These are phyloP conservation scores for Diaporthe destruens DNA, from an alignment of 2,329 filamentous ascomycete genomes.

Conservation along the genomic window DNA sequence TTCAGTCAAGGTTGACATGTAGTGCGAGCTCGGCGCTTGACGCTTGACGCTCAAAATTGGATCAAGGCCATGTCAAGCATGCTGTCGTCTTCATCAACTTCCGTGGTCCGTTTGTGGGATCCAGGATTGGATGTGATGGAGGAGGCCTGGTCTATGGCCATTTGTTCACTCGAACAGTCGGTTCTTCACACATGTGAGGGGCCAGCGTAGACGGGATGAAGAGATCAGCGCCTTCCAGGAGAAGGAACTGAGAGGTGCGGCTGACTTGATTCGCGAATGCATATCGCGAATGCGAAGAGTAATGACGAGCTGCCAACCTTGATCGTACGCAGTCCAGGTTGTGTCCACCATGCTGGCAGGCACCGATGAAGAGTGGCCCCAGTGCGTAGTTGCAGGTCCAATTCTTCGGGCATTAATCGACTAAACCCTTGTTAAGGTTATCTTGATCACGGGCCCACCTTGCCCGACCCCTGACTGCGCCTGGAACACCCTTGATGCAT, in stretches of 20 bases:
- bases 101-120: background rate
- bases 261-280: background rate
- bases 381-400: conserved; percentile 4
- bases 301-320: background rate
- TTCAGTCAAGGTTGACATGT: background rate
- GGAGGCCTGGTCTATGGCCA: background rate
- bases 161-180: background rate
- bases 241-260: background rate
- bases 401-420: conserved; percentile 24
- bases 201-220: background rate
- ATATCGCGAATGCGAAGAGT: too few relatives aligned
- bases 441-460: conserved; percentile 24
- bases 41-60: conserved; percentile 21
- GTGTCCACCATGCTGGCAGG: background rate
- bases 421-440: conserved; percentile 38
- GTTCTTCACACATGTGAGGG: background rate
- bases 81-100: background rate
- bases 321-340: background rate
- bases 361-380: background rate
- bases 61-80: conserved; percentile 8
- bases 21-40: conserved; percentile 9
- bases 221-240: background rate
- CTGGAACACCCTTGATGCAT: conserved; percentile 29
- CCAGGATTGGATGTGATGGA: background rate
- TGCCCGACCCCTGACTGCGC: conserved; percentile 15